Evolutionary conservation across 2,329 filamentous ascomycete genomes (phyloP).

Genomic region (Fusarium sp.): DNA sequence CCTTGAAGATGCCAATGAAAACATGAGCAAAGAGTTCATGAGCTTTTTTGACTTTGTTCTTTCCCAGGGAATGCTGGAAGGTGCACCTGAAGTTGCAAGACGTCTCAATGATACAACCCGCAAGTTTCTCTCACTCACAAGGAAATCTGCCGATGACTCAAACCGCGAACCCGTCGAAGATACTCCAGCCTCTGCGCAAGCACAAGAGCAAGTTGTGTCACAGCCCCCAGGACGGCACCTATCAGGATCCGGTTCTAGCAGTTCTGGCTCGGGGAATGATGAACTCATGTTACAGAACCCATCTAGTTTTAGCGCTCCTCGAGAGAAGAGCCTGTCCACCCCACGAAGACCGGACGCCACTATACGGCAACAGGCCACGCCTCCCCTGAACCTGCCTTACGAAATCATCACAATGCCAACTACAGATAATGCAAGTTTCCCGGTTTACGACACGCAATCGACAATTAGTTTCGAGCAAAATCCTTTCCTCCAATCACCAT

Average conservation of each 20-base stretch:
- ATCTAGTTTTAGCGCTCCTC: neutral
- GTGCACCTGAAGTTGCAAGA: constrained; percentile 64
- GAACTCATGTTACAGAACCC: neutral
- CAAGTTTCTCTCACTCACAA: constrained; percentile 65
- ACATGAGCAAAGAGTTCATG: constrained; percentile 78
- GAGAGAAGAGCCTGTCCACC: constrained; percentile 8
- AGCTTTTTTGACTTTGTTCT: constrained; percentile 71
- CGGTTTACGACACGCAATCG: constrained; percentile 45
- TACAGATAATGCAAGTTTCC: constrained; percentile 63
- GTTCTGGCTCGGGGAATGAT: constrained; percentile 14
- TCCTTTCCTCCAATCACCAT: constrained; percentile 38
- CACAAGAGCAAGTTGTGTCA: neutral
- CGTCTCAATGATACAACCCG: constrained; percentile 67
- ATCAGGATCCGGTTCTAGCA: constrained; percentile 1
- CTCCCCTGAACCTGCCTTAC: constrained; percentile 46
- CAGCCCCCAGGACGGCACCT: neutral
- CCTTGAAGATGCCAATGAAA: constrained; percentile 74
- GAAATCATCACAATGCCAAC: constrained; percentile 63
- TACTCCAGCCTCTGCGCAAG: neutral
- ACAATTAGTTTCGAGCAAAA: constrained; percentile 30
- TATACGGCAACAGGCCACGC: constrained; percentile 28
- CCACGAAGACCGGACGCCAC: constrained; percentile 14
- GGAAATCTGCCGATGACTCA: constrained; percentile 52
- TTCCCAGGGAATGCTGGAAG: constrained; percentile 64
- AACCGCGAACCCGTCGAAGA: constrained; percentile 8